These are phyloP conservation scores for Eruca vesicaria DNA, from an alignment of 441 rosid genomes.

Conservation along the genomic window DNA sequence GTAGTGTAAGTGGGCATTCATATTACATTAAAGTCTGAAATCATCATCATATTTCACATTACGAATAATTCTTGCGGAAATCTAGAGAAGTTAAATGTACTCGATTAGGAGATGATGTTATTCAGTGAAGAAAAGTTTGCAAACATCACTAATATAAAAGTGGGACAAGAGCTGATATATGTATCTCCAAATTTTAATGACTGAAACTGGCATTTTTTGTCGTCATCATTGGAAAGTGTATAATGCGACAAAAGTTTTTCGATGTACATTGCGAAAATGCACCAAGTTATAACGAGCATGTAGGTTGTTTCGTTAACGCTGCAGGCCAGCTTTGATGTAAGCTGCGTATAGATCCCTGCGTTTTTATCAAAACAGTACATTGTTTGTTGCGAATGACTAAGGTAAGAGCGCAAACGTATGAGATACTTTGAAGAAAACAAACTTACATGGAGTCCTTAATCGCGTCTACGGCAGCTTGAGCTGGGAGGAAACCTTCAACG, in stretches of 20 bases:
- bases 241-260: neutral
- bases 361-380: neutral
- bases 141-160: neutral
- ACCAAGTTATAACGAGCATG: neutral
- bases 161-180: neutral
- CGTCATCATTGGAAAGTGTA: neutral
- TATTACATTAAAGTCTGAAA: neutral
- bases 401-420: neutral
- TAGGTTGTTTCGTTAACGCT: constrained; percentile 45
- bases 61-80: neutral
- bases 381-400: neutral
- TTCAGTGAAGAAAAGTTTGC: neutral
- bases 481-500: constrained; percentile 88
- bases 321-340: constrained; percentile 87
- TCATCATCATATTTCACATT: neutral
- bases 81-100: neutral
- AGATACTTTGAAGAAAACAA: neutral
- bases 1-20: too few relatives aligned
- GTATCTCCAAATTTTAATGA: neutral
- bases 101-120: neutral
- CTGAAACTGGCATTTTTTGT: neutral
- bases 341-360: constrained; percentile 96
- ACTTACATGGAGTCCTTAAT: constrained; percentile 90
- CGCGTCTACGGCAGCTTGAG: constrained; percentile 70
- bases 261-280: constrained; percentile 4